Base-by-base conservation (phyloP, 2,329 filamentous ascomycete genomes). In the Diaporthe sp. region DNA sequence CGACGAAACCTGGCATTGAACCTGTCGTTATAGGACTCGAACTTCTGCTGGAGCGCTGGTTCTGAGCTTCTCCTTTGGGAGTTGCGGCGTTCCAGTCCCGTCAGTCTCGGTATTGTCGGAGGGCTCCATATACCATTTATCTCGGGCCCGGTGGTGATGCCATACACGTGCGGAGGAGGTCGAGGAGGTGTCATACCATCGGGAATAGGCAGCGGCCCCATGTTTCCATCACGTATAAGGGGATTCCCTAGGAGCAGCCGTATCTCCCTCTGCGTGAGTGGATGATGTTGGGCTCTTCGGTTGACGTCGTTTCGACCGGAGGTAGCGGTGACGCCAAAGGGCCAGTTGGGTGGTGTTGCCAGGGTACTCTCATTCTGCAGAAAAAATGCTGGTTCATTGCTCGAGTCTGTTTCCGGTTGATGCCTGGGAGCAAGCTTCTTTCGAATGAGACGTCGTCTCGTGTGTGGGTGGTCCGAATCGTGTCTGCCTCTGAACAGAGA, bases 61-160 rank as follows among this genome's bases (percentile, higher is more conserved):
- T 28, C 3, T 19, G 34, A 5, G 22, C 15, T 9, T 22, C 6
- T 68, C 7, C 65, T 69, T 6, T 55, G 65, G 2, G 65, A 49
- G n/a, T 69, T 69, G 65, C 65, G 65, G 31, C 65, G 65, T 15
- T 28, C 39, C 10, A 69, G 46, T 46, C 34, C 44, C 3, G 31
- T 8, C 13, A 37, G 12, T 28, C 7, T 28, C 22, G 31, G 17
- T 22, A 49, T 5, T 37, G 19, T 44, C 28, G 15, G 28, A 8
- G 2, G 28, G 61, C 10, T 13, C 28, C 7, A 3, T 31, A 2
- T 34, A 5, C 31, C 22, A 22, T 31, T 25, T 22, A 5, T 8
- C 17, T 25, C 2, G 44, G 31, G 19, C 44, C 19, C 31, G 12
- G 12, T 4, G 4, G 28, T n/a, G 44, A 37, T 19, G 3, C 62